Evolutionary conservation across 345 rosid species (phyloP), one percentile per base, ranked within the genome.

Genomic region (Aquilaria sinensis): DNA sequence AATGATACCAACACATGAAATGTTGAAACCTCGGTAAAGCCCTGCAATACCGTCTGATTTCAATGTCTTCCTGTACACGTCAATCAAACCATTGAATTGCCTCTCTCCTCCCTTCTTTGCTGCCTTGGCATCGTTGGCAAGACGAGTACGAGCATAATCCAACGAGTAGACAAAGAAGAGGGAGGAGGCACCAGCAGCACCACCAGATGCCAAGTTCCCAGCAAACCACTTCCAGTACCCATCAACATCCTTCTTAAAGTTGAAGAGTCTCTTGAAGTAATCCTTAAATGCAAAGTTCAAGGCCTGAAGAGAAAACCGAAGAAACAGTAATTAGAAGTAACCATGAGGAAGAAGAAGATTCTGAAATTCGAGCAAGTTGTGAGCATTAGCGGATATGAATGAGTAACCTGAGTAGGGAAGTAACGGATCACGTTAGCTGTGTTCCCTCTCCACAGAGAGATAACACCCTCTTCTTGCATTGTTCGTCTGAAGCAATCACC

Each of bases 251-350:
- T 80, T 80, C 71, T 60, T 76, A 71, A 76, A 80, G 74, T 80
- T 74, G 15, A 80, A 76, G 54, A 79, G n/a, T 32, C 74, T 76
- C 72, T 80, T 79, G 69, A 79, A 76, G 74, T 79, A 68, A 62
- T 79, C 83, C 62, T 79, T 79, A 68, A 79, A 79, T 11, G 83
- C 83, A 79, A 79, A 79, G 78, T 79, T 79, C 76, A 79, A 66
- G 16, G 83, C 83, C 83, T 79, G 67, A 6, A 65, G 10, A 32
- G 10, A 37, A 45, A 12, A 45, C n/a, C 1, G 29, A 12, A n/a
- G 12, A 3, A 49, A 10, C 12, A 41, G 50, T 23, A 31, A 12
- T 50, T 32, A 7, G 33, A 2, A 15, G 5, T 53, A 61, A 46
- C 41, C 47, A 64, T 45, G 64, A 48, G n/a, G 46, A 41, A 9